Percentiles rank a stretch among this genome's conserved stretches.
Evolutionary conservation across 139 green algal genomes (phyloP).

Genomic region (Spirogloea muscicola): DNA sequence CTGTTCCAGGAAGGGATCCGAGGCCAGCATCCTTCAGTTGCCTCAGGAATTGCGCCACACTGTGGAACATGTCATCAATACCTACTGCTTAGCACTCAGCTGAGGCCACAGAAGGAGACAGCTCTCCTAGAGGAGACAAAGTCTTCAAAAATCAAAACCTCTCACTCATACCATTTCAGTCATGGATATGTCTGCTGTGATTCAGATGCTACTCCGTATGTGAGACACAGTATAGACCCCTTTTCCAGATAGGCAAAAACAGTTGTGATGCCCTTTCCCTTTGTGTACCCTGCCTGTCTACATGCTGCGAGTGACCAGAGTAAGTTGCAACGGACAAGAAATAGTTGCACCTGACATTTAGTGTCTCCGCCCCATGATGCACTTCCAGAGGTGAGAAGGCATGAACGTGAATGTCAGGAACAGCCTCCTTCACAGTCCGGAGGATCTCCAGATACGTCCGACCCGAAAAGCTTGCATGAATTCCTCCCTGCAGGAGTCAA

Average conservation of each 20-base stretch:
- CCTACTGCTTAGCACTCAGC: too few relatives aligned
- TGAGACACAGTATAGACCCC: too few relatives aligned
- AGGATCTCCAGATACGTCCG: constrained; percentile 75
- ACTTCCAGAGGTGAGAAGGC: constrained; percentile 78
- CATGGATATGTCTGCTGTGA: too few relatives aligned
- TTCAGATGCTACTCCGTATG: too few relatives aligned
- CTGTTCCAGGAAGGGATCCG: constrained; percentile 76
- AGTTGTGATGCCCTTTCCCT: too few relatives aligned
- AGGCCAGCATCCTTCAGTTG: constrained; percentile 62
- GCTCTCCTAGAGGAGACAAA: not conserved
- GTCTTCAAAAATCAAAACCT: not conserved
- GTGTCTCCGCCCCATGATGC: constrained; percentile 50
- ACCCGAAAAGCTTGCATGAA: constrained; percentile 82
- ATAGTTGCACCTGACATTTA: constrained; percentile 13
- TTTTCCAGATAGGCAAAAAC: too few relatives aligned
- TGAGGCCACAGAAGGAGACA: not conserved
- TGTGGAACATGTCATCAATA: not conserved
- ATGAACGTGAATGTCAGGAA: constrained; percentile 79
- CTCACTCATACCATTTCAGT: not conserved
- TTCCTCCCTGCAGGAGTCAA: constrained; percentile 62
- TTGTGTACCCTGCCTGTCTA: too few relatives aligned
- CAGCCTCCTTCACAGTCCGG: constrained; percentile 63
- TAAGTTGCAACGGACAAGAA: not conserved
- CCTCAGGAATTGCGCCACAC: constrained; percentile 54
- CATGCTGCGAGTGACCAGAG: not conserved